A percentile compares a stretch with the other conserved stretches of the same genome.
These are phyloP conservation scores for Dendrobium officinale DNA, from an alignment of 106 monocot genomes.

Conservation along the genomic window DNA sequence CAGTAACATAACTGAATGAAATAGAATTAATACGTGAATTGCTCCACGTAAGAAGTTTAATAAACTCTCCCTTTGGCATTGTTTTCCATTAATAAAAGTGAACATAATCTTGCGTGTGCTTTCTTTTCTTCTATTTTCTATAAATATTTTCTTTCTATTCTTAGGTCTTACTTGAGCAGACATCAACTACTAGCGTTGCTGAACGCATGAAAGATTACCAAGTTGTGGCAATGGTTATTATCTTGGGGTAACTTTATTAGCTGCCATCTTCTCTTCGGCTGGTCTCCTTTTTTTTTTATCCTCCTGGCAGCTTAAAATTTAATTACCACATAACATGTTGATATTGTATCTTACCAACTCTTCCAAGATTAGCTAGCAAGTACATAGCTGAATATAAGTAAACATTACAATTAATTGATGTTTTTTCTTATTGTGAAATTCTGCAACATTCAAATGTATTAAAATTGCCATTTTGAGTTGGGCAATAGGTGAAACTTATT, in stretches of 20 bases:
- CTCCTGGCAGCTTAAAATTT: not conserved
- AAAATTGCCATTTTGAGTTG: too few species aligned
- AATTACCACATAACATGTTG: not conserved
- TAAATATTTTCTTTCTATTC: not conserved
- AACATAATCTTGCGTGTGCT: not conserved
- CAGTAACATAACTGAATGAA: not conserved
- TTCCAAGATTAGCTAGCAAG: not conserved
- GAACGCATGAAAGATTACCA: slow-evolving; percentile 82
- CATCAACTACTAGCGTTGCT: slow-evolving; percentile 30
- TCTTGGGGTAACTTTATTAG: slow-evolving; percentile 54
- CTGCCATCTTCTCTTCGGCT: not conserved
- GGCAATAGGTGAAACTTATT: too few species aligned
- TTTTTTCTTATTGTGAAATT: too few species aligned
- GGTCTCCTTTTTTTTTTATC: not conserved
- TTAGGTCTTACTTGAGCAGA: slow-evolving; percentile 73
- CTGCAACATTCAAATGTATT: too few species aligned
- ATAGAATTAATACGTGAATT: not conserved
- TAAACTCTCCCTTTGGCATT: not conserved
- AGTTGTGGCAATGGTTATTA: slow-evolving; percentile 74
- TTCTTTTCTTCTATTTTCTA: not conserved
- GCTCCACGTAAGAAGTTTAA: not conserved
- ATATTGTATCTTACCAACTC: not conserved
- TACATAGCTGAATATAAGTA: not conserved
- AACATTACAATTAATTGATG: not conserved
- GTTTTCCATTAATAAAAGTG: not conserved